phyloP scores from a whole-genome alignment of 1,284 basidiomycete species.

The Leccinum pachyderme region DNA sequence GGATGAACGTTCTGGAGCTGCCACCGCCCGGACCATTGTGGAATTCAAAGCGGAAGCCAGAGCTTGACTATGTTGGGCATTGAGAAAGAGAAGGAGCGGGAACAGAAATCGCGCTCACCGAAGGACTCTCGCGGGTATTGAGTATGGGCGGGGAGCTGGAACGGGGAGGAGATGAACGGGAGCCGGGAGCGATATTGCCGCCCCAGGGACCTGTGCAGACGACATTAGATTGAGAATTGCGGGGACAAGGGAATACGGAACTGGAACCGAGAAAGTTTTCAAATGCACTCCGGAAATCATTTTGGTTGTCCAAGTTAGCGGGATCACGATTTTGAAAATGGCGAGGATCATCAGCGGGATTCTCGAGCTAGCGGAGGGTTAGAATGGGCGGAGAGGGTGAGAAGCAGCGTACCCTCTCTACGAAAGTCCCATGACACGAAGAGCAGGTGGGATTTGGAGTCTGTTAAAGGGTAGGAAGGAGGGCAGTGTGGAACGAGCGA shows the following conservation, averaged over 20 bases:
- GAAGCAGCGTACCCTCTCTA: slow-evolving; percentile 57
- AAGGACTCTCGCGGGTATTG: slow-evolving; percentile 12
- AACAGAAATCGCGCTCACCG: slow-evolving; percentile 22
- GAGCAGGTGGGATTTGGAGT: slow-evolving; percentile 74
- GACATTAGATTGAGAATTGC: slow-evolving; percentile 23
- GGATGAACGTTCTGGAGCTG: slow-evolving; percentile 40
- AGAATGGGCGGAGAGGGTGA: neutral
- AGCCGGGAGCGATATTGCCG: neutral
- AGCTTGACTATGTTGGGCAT: slow-evolving; percentile 5
- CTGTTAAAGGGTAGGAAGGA: slow-evolving; percentile 27
- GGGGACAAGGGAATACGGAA: neutral
- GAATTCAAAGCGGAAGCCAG: slow-evolving; percentile 40
- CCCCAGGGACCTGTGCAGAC: slow-evolving; percentile 26
- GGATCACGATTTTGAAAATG: slow-evolving; percentile 44
- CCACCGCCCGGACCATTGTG: slow-evolving; percentile 36
- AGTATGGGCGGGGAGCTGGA: slow-evolving; percentile 20
- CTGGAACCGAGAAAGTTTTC: slow-evolving; percentile 41
- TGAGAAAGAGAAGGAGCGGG: slow-evolving; percentile 1
- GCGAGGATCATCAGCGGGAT: slow-evolving; percentile 70
- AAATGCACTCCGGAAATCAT: slow-evolving; percentile 36
- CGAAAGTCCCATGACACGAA: slow-evolving; percentile 68
- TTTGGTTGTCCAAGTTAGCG: slow-evolving; percentile 33
- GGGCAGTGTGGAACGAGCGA: neutral
- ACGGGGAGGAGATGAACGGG: slow-evolving; percentile 3
- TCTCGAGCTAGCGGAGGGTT: slow-evolving; percentile 55